phyloP scores from a whole-genome alignment of 1,139 yeast species.

The Torulaspora globosa region DNA sequence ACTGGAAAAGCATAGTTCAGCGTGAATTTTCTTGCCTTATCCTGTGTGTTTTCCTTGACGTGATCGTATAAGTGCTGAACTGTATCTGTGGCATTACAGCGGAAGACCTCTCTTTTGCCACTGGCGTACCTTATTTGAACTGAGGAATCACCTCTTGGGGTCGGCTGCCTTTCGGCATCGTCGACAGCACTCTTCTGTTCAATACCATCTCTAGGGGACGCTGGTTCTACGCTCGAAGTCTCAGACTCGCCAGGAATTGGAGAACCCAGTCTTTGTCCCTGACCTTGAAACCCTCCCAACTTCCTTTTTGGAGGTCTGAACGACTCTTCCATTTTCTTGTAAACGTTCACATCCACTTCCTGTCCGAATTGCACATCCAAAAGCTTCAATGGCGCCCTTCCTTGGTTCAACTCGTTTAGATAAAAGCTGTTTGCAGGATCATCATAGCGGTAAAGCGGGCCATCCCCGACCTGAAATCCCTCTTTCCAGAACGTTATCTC shows the following conservation, averaged over 20 bases:
- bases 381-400: conserved; percentile 87
- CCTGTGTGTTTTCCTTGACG: conserved; percentile 49
- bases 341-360: conserved; percentile 92
- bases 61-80: conserved; percentile 67
- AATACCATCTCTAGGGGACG: conserved; percentile 10
- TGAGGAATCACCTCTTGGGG: conserved; percentile 60
- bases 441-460: conserved; percentile 78
- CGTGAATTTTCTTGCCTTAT: conserved; percentile 50
- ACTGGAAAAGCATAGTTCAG: conserved; percentile 85
- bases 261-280: conserved; percentile 86
- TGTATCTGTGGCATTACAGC: conserved; percentile 61
- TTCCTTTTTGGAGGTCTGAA: conserved; percentile 67
- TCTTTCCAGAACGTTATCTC: conserved; percentile 93
- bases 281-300: conserved; percentile 71
- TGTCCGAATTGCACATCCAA: conserved; percentile 85
- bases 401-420: conserved; percentile 75
- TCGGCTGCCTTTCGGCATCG: conserved; percentile 19
- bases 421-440: conserved; percentile 81
- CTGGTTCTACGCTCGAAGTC: conserved; percentile 25
- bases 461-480: conserved; percentile 93
- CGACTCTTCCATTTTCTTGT: conserved; percentile 75
- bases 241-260: conserved; percentile 71
- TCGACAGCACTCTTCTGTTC: conserved; percentile 18
- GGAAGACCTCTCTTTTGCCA: conserved; percentile 65
- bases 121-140: conserved; percentile 84